Conservation (phyloP, 495 filamentous ascomycete genomes). For the Rhizodiscina lignyota region DNA sequence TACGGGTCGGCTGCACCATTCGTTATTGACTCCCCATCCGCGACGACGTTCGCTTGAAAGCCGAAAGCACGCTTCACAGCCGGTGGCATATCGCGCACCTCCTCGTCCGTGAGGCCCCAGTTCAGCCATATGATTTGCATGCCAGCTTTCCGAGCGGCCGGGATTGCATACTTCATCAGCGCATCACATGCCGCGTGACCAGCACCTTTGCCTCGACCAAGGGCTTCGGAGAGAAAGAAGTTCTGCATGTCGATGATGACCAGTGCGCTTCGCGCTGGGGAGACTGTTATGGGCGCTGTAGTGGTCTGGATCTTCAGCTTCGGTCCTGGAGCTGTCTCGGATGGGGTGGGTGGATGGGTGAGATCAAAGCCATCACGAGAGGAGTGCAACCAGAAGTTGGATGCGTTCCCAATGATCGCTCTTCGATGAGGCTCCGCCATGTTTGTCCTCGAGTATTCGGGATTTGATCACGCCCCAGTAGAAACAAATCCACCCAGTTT, state of each 20-base stretch:
- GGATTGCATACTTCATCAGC: constrained; percentile 22
- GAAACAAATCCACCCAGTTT: too few species aligned
- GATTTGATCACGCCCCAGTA: too few species aligned
- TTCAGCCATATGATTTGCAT: constrained; percentile 43
- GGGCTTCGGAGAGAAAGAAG: constrained; percentile 34
- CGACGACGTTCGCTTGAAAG: constrained; percentile 16
- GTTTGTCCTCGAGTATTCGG: too few species aligned
- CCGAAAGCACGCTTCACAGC: constrained; percentile 30
- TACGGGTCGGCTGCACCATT: constrained; percentile 3
- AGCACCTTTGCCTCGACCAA: constrained; percentile 17
- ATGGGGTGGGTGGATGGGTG: too few species aligned
- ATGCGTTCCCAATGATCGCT: too few species aligned
- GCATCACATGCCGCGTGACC: constrained; percentile 17
- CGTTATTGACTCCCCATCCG: constrained; percentile 7
- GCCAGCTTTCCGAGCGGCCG: constrained; percentile 27
- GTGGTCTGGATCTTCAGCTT: too few species aligned
- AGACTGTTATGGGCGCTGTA: too few species aligned
- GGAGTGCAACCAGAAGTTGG: too few species aligned
- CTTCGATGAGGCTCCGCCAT: too few species aligned
- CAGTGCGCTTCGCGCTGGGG: constrained; percentile 28
- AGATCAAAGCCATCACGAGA: too few species aligned
- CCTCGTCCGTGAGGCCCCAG: constrained; percentile 39
- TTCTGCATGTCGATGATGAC: constrained; percentile 48
- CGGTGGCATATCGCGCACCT: constrained; percentile 33
- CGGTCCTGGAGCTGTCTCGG: too few species aligned